Evolutionary conservation across 2,329 filamentous ascomycete genomes (phyloP).

Genomic region (Calonectria pseudoturangicola): DNA sequence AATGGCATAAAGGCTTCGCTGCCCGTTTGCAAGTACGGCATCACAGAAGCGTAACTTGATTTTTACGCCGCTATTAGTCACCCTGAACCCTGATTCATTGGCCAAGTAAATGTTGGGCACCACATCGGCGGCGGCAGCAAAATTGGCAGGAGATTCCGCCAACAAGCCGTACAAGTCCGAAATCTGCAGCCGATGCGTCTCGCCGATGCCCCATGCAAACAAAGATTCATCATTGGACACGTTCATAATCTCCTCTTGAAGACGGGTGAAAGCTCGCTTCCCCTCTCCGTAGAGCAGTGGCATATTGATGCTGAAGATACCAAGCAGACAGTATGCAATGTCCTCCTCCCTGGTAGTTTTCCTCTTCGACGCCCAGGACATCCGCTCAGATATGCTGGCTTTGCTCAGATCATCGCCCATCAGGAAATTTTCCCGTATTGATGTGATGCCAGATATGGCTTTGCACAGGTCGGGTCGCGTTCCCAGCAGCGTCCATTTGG

Average conservation of each 20-base stretch:
- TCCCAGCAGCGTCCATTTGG: not conserved
- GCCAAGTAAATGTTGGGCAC: not conserved
- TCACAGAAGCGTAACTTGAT: not conserved
- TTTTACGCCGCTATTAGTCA: not conserved
- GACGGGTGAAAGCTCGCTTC: not conserved
- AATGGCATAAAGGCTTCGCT: not conserved
- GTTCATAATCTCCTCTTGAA: conserved; percentile 1
- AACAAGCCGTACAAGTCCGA: not conserved
- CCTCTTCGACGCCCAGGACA: not conserved
- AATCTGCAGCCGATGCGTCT: not conserved
- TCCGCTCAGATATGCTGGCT: conserved; percentile 1
- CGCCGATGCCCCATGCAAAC: not conserved
- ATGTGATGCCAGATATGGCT: conserved; percentile 3
- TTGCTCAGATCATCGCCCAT: conserved; percentile 5
- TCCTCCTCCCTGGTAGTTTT: not conserved
- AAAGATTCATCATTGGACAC: not conserved
- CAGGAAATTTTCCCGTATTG: not conserved
- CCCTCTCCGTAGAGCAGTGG: not conserved
- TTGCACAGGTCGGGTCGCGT: not conserved
- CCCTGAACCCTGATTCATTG: not conserved
- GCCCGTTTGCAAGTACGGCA: not conserved
- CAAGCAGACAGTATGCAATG: not conserved
- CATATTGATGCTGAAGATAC: conserved; percentile 1
- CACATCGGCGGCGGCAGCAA: not conserved
- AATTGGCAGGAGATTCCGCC: not conserved